Evolutionary conservation across 176 grass and related monocot genomes (phyloP).

Genomic region (Eleusine coracana): DNA sequence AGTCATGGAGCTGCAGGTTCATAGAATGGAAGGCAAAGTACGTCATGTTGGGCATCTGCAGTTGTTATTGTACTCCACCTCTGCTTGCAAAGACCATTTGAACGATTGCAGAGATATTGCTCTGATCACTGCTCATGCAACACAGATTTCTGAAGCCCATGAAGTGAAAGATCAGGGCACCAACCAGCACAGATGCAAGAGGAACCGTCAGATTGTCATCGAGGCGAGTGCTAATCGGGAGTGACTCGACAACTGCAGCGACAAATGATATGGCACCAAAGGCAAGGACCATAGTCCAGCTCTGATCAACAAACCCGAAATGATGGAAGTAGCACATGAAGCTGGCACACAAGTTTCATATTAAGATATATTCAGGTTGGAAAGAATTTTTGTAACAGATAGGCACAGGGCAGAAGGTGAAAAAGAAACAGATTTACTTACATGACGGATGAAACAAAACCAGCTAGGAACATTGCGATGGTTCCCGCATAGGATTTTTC

Average conservation of each 20-base stretch:
- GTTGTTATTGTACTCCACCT: background rate
- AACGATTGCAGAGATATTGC: background rate
- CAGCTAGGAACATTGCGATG: conserved; percentile 57
- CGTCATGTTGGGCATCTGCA: too few species aligned
- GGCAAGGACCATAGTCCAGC: conserved; percentile 46
- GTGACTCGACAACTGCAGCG: conserved; percentile 62
- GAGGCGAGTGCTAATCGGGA: conserved; percentile 70
- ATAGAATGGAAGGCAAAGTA: too few species aligned
- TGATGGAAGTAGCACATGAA: conserved; percentile 79
- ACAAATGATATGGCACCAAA: conserved; percentile 62
- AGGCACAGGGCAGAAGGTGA: too few species aligned
- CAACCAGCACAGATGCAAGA: conserved; percentile 44
- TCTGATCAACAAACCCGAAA: conserved; percentile 71
- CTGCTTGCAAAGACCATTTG: conserved; percentile 12
- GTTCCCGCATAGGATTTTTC: conserved; percentile 79
- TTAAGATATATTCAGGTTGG: background rate
- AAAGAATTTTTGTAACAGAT: background rate
- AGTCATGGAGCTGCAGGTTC: too few species aligned
- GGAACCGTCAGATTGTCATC: conserved; percentile 90
- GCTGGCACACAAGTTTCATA: conserved; percentile 30
- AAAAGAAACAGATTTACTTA: conserved; percentile 26
- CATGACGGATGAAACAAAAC: conserved; percentile 69
- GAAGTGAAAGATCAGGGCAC: conserved; percentile 51
- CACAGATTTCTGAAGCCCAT: conserved; percentile 3
- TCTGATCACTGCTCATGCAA: background rate